phyloP scores from a whole-genome alignment of 495 filamentous ascomycete species.

The Oleoguttula mirabilis region DNA sequence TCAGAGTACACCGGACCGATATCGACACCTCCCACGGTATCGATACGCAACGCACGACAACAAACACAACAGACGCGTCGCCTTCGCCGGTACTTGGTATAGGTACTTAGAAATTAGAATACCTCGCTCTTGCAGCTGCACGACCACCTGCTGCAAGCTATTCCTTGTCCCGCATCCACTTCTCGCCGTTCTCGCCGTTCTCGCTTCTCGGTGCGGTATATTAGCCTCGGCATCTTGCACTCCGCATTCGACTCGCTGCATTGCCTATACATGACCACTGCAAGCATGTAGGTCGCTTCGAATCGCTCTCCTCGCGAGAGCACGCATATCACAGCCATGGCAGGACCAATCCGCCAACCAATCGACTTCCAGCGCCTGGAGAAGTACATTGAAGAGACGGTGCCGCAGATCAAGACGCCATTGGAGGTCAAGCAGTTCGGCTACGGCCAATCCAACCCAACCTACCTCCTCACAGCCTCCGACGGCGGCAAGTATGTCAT shows the following conservation, averaged over 20 bases:
- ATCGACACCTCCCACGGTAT: no score
- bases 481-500: conserved; percentile 63
- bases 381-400: conserved; percentile 58
- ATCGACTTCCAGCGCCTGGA: conserved; percentile 71
- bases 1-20: no score
- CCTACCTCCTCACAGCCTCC: conserved; percentile 69
- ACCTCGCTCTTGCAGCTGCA: no score
- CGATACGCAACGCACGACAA: no score
- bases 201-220: no score
- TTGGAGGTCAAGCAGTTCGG: conserved; percentile 90
- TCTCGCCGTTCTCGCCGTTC: no score
- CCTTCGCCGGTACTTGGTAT: no score
- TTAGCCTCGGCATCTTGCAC: no score
- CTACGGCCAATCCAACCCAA: conserved; percentile 95
- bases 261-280: not conserved
- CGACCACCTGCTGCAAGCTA: no score
- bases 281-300: conserved; percentile 2
- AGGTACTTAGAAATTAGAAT: no score
- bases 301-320: conserved; percentile 7
- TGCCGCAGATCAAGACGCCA: conserved; percentile 68
- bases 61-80: no score
- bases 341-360: conserved; percentile 74
- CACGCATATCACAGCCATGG: conserved; percentile 45
- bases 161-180: no score
- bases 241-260: not conserved